These are phyloP conservation scores for Corymbia citriodora DNA, from an alignment of 441 rosid genomes.

Conservation along the genomic window DNA sequence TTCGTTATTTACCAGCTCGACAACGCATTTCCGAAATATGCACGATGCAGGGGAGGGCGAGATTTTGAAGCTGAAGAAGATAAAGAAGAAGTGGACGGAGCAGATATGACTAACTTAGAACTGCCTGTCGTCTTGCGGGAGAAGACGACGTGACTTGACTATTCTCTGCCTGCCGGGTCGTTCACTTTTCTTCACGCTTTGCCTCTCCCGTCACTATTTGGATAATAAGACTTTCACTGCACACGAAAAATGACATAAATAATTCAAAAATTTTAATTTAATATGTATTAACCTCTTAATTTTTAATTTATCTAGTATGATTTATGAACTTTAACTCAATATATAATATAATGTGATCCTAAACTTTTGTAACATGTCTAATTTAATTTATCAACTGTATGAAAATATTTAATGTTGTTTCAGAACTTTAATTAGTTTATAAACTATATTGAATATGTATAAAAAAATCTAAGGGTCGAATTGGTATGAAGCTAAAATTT, in stretches of 20 bases:
- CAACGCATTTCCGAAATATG: background rate
- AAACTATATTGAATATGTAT: too few relatives aligned
- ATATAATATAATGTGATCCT: too few relatives aligned
- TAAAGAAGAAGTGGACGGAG: background rate
- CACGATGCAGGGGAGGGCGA: background rate
- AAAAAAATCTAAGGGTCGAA: too few relatives aligned
- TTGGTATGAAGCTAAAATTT: too few relatives aligned
- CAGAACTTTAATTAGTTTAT: too few relatives aligned
- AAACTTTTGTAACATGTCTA: too few relatives aligned
- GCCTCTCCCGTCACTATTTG: background rate
- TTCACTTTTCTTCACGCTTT: background rate
- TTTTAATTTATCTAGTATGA: too few relatives aligned
- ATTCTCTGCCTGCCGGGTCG: background rate
- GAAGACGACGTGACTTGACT: background rate
- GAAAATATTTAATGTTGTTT: too few relatives aligned
- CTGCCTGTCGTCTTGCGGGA: background rate
- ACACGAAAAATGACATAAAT: background rate
- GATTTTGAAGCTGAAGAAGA: background rate
- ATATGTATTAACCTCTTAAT: accelerated
- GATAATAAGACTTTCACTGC: background rate
- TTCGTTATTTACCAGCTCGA: background rate
- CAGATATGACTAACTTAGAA: background rate
- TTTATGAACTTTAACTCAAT: too few relatives aligned
- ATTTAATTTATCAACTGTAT: too few relatives aligned
- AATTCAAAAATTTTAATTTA: too few relatives aligned